These are phyloP conservation scores for Miamiensis avidus DNA, from an alignment of 169 alveolate species.

Conservation along the genomic window DNA sequence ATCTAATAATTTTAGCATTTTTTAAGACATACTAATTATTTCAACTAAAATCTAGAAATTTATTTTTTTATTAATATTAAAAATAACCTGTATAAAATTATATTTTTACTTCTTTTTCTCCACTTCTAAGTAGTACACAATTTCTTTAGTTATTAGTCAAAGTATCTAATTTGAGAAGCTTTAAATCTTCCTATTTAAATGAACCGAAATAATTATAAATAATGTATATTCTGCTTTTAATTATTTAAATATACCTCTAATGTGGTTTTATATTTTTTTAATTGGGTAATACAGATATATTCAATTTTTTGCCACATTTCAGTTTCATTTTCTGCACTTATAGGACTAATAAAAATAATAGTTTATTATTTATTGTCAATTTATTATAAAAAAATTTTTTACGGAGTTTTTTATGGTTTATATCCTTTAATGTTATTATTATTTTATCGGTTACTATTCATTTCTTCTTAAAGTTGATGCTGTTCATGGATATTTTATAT, in stretches of 20 bases:
- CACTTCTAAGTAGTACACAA: slow-evolving; percentile 43
- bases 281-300: slow-evolving; percentile 2
- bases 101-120: slow-evolving; percentile 51
- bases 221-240: not conserved
- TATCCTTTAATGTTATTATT: slow-evolving; percentile 21
- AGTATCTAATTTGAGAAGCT: slow-evolving; percentile 21
- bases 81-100: slow-evolving; percentile 13
- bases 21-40: slow-evolving; percentile 19
- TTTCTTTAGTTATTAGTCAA: slow-evolving; percentile 48
- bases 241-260: slow-evolving; percentile 16
- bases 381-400: too few species aligned
- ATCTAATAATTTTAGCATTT: slow-evolving; percentile 21
- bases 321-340: slow-evolving; percentile 46
- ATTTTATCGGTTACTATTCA: slow-evolving; percentile 16
- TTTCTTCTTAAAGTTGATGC: too few species aligned
- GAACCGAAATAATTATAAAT: not conserved
- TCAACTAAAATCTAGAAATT: slow-evolving; percentile 23
- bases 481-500: slow-evolving; percentile 1
- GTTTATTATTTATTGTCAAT: too few species aligned
- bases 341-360: slow-evolving; percentile 1
- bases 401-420: slow-evolving; percentile 37
- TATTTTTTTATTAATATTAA: too few species aligned
- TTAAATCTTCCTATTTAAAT: slow-evolving; percentile 33
- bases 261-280: slow-evolving; percentile 32
- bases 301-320: slow-evolving; percentile 32